Evolutionary conservation across 2,329 filamentous ascomycete species (phyloP).

Genomic region (Rachicladosporium sp.): DNA sequence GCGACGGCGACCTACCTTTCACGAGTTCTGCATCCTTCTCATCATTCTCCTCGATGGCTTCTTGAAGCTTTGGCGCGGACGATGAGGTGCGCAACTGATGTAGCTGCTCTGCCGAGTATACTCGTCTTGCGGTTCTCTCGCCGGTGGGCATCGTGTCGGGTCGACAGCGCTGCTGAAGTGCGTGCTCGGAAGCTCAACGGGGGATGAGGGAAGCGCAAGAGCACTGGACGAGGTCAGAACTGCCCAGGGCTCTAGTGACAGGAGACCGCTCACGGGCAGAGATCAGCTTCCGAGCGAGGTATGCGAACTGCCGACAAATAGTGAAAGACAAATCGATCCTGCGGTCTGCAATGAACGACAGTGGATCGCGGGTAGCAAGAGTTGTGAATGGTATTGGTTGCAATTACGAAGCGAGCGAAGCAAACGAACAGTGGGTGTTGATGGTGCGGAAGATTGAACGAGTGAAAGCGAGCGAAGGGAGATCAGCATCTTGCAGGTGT

Average conservation of each 20-base stretch:
- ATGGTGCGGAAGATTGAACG: constrained; percentile 3
- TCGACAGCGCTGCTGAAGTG: not conserved
- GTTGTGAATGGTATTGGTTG: constrained; percentile 22
- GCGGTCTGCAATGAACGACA: no score
- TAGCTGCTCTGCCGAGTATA: constrained; percentile 27
- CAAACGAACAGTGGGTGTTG: constrained; percentile 12
- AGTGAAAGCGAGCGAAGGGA: not conserved
- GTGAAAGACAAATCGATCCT: no score
- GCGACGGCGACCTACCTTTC: constrained; percentile 20
- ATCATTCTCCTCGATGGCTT: constrained; percentile 25
- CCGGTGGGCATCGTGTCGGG: constrained; percentile 4
- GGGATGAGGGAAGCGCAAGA: no score
- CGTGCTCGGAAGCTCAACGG: no score
- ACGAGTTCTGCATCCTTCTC: constrained; percentile 25
- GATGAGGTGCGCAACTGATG: constrained; percentile 22
- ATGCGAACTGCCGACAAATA: no score
- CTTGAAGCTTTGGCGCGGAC: constrained; percentile 23
- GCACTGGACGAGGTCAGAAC: no score
- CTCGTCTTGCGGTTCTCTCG: constrained; percentile 18
- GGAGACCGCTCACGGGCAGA: no score
- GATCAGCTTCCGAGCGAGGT: no score
- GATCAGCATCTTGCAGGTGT: not conserved
- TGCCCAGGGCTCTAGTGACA: no score
- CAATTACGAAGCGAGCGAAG: constrained; percentile 12
- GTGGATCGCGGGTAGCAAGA: constrained; percentile 17